Evolutionary conservation across 352 stramenopile species (phyloP), one percentile per base, ranked within the genome.

Genomic region (Phytophthora cactorum): DNA sequence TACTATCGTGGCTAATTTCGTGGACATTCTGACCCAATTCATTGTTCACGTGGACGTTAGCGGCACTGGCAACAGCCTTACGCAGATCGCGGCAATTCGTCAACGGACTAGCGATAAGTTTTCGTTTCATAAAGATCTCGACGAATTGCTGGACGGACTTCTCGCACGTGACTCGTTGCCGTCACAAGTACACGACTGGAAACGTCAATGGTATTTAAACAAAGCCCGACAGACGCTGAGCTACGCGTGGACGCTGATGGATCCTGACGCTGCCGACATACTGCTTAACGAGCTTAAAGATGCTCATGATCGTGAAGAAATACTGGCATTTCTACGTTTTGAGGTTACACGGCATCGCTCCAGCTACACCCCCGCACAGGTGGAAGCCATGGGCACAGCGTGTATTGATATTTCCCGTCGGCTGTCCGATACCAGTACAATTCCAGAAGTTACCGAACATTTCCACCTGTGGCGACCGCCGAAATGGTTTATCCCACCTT

Each of bases 401-500:
- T 63, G 66, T 12, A 38, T 49, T 4, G 70, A 68, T 39, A 66
- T 66, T 62, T 63, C 64, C 29, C 54, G 68, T 59, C 68, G 68
- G 11, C 10, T 68, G 9, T 68, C 61, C 2, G 43, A 67, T 46
- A 11, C 52, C 1, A 49, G 31, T 10, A 25, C 50, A 5, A 8
- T 27, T 3, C 11, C 29, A 2, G 22, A 22, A 32, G 44, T 27
- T 41, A n/a, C 31, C 29, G 41, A 52, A 22, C 25, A 68, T 53
- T 58, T 28, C 22, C 68, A 72, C 25, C 31, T 65, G 1, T 68
- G 66, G 50, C 44, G 53, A 27, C 53, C 72, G 5, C 72, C 72
- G 3, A 75, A 59, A 59, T 79, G 72, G 72, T 77, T 77, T 55
- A 74, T 79, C 14, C 72, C 68, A 9, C 72, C 68, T 5, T 74